Percentiles rank a stretch among this genome's conserved stretches.
These are phyloP conservation scores for Saitozyma podzolica DNA, from an alignment of 768 basidiomycete genomes.

Conservation along the genomic window DNA sequence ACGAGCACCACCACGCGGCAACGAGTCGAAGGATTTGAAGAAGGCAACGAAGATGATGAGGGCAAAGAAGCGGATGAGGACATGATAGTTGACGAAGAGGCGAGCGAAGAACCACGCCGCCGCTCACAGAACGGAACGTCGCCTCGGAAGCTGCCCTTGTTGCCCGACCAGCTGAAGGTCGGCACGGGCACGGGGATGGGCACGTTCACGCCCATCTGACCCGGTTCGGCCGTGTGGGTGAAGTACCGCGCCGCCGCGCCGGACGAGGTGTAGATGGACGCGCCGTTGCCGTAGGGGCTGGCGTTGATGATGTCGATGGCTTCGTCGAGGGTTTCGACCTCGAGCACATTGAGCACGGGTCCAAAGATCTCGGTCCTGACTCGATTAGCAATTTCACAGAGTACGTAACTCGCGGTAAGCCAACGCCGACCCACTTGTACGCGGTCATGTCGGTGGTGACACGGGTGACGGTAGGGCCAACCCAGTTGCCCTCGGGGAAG, in stretches of 20 bases:
- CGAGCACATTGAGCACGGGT: constrained; percentile 76
- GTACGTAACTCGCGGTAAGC: no score
- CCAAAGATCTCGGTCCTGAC: constrained; percentile 91
- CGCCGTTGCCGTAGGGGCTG: constrained; percentile 73
- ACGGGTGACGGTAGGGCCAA: constrained; percentile 85
- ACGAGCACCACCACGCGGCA: background rate
- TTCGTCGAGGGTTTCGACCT: constrained; percentile 77
- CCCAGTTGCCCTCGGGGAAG: constrained; percentile 85
- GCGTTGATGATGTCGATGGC: constrained; percentile 82
- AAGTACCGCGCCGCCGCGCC: constrained; percentile 94
- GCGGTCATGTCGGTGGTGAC: constrained; percentile 74
- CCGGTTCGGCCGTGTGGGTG: constrained; percentile 80
- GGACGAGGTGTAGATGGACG: constrained; percentile 93
- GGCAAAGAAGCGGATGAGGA: background rate
- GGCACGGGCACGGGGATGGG: constrained; percentile 85
- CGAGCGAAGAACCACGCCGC: no score
- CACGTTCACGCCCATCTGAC: constrained; percentile 86
- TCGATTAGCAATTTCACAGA: background rate
- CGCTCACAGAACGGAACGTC: constrained; percentile 70
- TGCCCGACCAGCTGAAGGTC: constrained; percentile 93
- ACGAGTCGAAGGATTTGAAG: background rate
- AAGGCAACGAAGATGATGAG: background rate
- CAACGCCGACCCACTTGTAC: constrained; percentile 64
- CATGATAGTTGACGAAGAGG: no score
- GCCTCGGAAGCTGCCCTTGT: constrained; percentile 72